Conservation (phyloP, 306 rosid genomes). For the Begonia masoniana region DNA sequence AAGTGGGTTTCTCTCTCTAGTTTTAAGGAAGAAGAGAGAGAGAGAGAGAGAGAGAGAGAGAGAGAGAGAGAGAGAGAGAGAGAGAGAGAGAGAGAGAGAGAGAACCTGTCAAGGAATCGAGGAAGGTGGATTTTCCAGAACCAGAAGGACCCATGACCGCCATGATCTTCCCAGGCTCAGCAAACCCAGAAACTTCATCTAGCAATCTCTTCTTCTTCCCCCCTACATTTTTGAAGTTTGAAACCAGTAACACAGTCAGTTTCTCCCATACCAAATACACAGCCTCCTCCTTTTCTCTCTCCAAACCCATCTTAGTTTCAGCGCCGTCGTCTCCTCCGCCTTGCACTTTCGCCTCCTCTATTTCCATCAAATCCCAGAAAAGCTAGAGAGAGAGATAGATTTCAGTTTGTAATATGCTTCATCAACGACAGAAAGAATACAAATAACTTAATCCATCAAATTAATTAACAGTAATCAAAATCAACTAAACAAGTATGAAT, state of each 20-base stretch:
- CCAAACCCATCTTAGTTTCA: neutral
- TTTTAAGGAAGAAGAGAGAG: neutral
- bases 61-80: constrained; percentile 4
- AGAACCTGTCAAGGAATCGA: constrained; percentile 78
- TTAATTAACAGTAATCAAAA: too few relatives aligned
- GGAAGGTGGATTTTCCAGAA: constrained; percentile 90
- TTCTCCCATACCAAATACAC: constrained; percentile 83
- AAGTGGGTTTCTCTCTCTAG: neutral
- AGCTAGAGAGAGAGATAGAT: neutral
- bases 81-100: constrained; percentile 2
- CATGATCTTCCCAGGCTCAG: constrained; percentile 77
- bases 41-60: constrained; percentile 5
- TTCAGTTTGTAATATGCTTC: too few relatives aligned
- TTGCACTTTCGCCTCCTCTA: neutral
- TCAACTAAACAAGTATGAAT: too few relatives aligned
- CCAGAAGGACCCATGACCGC: constrained; percentile 99
- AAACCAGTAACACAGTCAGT: constrained; percentile 42
- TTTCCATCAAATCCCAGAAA: neutral
- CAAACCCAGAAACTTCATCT: constrained; percentile 61
- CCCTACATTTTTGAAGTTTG: constrained; percentile 56
- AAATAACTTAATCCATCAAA: too few relatives aligned
- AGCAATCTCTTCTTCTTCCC: constrained; percentile 55
- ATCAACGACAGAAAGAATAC: too few relatives aligned
- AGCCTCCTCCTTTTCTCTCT: constrained; percentile 7
- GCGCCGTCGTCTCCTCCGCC: neutral